phyloP scores from a whole-genome alignment of 805 yeast species.

The Kregervanrija fluxuum region DNA sequence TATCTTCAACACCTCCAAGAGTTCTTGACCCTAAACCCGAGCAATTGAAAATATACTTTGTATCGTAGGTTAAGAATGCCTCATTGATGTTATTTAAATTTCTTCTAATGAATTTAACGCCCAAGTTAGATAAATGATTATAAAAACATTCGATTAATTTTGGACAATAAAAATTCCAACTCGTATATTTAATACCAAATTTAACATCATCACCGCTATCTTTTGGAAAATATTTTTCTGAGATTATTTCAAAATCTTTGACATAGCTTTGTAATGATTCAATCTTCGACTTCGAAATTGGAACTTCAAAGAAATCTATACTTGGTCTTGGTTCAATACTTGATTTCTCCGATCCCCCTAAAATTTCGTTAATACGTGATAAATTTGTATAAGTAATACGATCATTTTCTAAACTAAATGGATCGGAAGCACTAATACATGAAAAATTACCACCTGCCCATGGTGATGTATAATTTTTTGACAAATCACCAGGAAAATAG shows the following conservation, averaged over 20 bases:
- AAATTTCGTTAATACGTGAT: constrained; percentile 30
- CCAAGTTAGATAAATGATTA: constrained; percentile 35
- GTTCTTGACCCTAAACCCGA: constrained; percentile 61
- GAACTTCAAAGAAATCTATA: constrained; percentile 49
- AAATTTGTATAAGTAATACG: constrained; percentile 49
- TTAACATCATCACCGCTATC: constrained; percentile 35
- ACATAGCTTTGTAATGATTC: constrained; percentile 42
- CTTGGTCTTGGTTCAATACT: constrained; percentile 51
- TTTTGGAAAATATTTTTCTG: constrained; percentile 34
- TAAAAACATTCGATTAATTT: constrained; percentile 43
- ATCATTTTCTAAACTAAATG: constrained; percentile 43
- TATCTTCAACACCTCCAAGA: constrained; percentile 60
- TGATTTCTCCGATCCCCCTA: constrained; percentile 40
- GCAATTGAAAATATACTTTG: constrained; percentile 59
- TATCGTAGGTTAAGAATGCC: constrained; percentile 34
- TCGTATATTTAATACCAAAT: constrained; percentile 48
- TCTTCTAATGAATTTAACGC: constrained; percentile 44
- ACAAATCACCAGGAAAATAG: constrained; percentile 71
- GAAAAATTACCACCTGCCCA: constrained; percentile 70
- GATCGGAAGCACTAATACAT: constrained; percentile 53
- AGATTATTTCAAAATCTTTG: constrained; percentile 36
- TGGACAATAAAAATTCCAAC: constrained; percentile 74
- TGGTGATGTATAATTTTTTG: constrained; percentile 70
- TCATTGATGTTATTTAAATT: constrained; percentile 48
- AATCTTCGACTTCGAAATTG: constrained; percentile 40